Percentiles rank a stretch among this genome's conserved stretches.
Conservation (phyloP, 306 rosid genomes). For the Betula pendula region DNA sequence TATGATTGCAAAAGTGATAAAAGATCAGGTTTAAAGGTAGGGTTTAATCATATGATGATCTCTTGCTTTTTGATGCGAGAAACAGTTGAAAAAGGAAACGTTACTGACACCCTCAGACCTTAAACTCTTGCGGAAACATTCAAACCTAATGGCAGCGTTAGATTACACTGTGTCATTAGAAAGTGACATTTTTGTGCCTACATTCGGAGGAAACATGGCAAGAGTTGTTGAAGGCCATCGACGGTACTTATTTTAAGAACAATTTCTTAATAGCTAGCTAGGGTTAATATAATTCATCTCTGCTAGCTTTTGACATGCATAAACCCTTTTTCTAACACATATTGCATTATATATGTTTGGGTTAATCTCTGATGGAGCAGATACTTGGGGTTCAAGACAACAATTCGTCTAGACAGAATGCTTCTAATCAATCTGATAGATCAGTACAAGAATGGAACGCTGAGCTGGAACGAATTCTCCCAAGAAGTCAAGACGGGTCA, state of each 20-base stretch:
- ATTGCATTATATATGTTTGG: too few relatives aligned
- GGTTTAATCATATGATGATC: too few relatives aligned
- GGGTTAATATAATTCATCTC: too few relatives aligned
- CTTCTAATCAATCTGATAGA: conserved; percentile 65
- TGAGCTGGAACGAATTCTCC: conserved; percentile 83
- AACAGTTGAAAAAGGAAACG: conserved; percentile 83
- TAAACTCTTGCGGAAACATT: conserved; percentile 72
- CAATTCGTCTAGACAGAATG: conserved; percentile 52
- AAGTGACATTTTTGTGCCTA: conserved; percentile 86
- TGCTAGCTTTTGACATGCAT: too few relatives aligned
- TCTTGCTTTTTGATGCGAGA: conserved; percentile 17
- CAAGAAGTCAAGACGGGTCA: conserved; percentile 56
- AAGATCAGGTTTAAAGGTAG: too few relatives aligned
- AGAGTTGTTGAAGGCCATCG: conserved; percentile 93
- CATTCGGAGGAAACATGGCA: conserved; percentile 98
- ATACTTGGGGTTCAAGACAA: conserved; percentile 42
- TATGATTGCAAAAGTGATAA: too few relatives aligned
- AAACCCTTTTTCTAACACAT: background rate
- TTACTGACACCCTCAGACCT: conserved; percentile 66
- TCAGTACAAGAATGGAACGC: conserved; percentile 44
- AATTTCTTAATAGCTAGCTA: too few relatives aligned
- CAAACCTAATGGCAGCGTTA: conserved; percentile 91
- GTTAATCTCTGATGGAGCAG: too few relatives aligned
- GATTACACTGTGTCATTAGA: conserved; percentile 84
- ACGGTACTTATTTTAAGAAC: conserved; percentile 39